Conservation (phyloP, 1,139 yeast species). For the Torulaspora globosa region DNA sequence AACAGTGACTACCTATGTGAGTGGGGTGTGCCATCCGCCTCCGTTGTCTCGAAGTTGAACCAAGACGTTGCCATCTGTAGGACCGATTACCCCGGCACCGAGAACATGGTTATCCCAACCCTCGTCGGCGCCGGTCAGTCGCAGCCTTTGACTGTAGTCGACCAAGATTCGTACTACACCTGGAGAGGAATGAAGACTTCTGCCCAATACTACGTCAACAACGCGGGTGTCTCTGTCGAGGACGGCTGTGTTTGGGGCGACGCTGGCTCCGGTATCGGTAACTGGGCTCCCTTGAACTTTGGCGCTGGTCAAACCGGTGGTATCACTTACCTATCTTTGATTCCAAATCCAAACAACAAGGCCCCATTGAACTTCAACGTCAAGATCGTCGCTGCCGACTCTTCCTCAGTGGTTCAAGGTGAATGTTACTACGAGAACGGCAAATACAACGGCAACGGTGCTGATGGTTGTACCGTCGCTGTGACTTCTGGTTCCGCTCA, state of each 20-base stretch:
- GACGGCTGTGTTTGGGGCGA: slow-evolving; percentile 96
- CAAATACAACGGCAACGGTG: slow-evolving; percentile 49
- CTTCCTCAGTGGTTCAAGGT: slow-evolving; percentile 60
- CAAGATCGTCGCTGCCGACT: slow-evolving; percentile 73
- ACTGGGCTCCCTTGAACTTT: slow-evolving; percentile 96
- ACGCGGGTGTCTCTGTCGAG: slow-evolving; percentile 84
- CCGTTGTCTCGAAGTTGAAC: slow-evolving; percentile 52
- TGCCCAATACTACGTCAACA: slow-evolving; percentile 94
- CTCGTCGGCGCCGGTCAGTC: slow-evolving; percentile 56
- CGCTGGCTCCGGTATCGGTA: slow-evolving; percentile 75
- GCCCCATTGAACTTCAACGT: slow-evolving; percentile 77
- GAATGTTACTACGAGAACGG: slow-evolving; percentile 81
- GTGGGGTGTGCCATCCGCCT: slow-evolving; percentile 67
- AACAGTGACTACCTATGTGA: slow-evolving; percentile 61
- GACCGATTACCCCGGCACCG: slow-evolving; percentile 88
- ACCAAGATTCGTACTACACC: slow-evolving; percentile 66
- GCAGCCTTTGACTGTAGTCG: slow-evolving; percentile 70
- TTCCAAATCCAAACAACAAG: slow-evolving; percentile 90
- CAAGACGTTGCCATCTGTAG: slow-evolving; percentile 71
- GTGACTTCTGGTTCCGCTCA: slow-evolving; percentile 75
- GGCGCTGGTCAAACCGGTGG: slow-evolving; percentile 88
- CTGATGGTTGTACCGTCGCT: slow-evolving; percentile 89
- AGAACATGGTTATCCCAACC: slow-evolving; percentile 81
- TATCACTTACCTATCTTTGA: slow-evolving; percentile 77
- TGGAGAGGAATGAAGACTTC: slow-evolving; percentile 86